Evolutionary conservation across 1,139 yeast species (phyloP), one percentile per base, ranked within the genome.

Genomic region (Diutina sp.): DNA sequence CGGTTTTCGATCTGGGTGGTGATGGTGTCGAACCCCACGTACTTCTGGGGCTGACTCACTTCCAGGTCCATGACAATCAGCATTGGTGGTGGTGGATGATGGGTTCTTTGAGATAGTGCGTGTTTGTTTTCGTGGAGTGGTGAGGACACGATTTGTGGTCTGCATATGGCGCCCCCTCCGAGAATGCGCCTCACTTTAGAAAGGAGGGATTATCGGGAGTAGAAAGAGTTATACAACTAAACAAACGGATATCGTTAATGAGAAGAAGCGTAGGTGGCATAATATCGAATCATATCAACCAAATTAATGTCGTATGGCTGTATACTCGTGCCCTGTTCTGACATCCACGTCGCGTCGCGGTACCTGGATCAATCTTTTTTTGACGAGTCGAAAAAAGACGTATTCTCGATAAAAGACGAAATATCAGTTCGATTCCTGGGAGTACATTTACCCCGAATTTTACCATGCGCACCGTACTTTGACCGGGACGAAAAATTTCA

Each of bases 21-120:
- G 72, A 93, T 91, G 62, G 97, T 87, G 72, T 93, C 98, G 69
- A 93, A 93, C 56, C 99, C 99, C 61, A 91, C 98, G 69, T 90
- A 90, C 63, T 74, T 75, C 58, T 66, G 68, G 5, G 80, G 80
- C 57, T 73, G 77, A 41, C 61, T 57, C 18, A 57, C 8, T 28
- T 50, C 53, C 8, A 7, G n/a, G 53, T 50, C 53, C 16, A 50
- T 44, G 53, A 44, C 53, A 32, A 50, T 50, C 41, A 32, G 44
- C 53, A 50, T 50, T 21, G 35, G 32, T 25, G 32, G 21, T 9
- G 32, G 28, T 25, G 4, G 14, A 16, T 25, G 51, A 25, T 47
- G n/a, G 25, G 25, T 21, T 21, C 25, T 21, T 21, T 21, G 14
- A 35, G 35, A n/a, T 35, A n/a, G 41, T 11, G 41, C 41, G 41